Percentiles rank a stretch among this genome's conserved stretches.
Evolutionary conservation across 768 basidiomycete species (phyloP).

Genomic region (Gloeophyllum trabeum): DNA sequence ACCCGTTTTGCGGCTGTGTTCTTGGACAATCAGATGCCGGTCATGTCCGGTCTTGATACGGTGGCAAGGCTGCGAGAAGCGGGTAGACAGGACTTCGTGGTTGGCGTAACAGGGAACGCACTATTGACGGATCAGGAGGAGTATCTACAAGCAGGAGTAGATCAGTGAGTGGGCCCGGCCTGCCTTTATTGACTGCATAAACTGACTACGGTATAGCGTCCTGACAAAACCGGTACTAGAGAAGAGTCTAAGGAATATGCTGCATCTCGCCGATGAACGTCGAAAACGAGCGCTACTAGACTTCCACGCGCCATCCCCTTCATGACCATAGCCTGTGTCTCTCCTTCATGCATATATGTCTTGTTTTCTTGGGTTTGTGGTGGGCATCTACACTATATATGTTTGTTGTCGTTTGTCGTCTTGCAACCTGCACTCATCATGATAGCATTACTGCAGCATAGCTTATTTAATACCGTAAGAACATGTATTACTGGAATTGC

Average conservation of each 20-base stretch:
- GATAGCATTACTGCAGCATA: too few species aligned
- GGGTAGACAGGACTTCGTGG: constrained; percentile 68
- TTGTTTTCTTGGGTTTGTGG: too few species aligned
- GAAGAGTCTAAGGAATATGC: constrained; percentile 30
- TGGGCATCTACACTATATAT: too few species aligned
- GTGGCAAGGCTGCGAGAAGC: constrained; percentile 53
- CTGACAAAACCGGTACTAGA: constrained; percentile 74
- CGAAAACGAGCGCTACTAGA: constrained; percentile 11
- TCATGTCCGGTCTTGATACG: constrained; percentile 64
- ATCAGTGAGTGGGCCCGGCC: constrained; percentile 37
- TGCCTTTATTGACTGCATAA: neutral
- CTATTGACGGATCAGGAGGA: constrained; percentile 55
- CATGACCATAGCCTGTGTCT: neutral
- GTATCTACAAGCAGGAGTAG: constrained; percentile 65
- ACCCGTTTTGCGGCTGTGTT: constrained; percentile 33
- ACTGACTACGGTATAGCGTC: constrained; percentile 18
- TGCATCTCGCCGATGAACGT: constrained; percentile 30
- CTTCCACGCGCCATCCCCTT: neutral
- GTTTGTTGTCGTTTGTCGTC: too few species aligned
- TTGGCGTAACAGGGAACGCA: constrained; percentile 59
- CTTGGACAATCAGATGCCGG: constrained; percentile 74
- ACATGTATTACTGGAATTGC: too few species aligned
- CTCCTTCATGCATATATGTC: too few species aligned
- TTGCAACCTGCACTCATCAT: too few species aligned
- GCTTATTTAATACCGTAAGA: too few species aligned